Evolutionary conservation across 139 green algal genomes (phyloP), one percentile per base, ranked within the genome.

Genomic region (Choricystis sp.): DNA sequence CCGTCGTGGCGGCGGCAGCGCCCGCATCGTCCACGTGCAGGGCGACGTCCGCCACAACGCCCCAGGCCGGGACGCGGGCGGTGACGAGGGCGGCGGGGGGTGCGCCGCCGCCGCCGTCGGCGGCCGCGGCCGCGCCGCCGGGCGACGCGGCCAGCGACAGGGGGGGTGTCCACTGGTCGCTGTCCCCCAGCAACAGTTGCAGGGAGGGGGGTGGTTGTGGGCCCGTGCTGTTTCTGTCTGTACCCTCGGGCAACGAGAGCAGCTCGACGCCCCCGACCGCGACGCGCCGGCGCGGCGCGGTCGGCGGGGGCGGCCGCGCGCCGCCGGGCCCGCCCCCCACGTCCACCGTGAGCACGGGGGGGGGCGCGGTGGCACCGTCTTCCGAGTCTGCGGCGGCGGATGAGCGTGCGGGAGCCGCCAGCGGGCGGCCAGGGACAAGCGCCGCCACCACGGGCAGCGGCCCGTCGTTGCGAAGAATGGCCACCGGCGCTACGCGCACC

Each of bases 381-480:
- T 52, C 26, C 31, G 56, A 49, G 56, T 19, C 26, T 26, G 31
- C 26, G 62, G 60, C 59, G 62, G 20, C 22, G 31, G 30, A 21
- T 59, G 49, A 4, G 59, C 28, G 9, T 19, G 1, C 40, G 25
- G 40, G 20, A 58, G 26, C 61, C 40, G 40, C 40, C 0, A 31
- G 9, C 40, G 9, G 40, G 40, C 40, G 3, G 23, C 3, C 21
- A 21, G 29, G 48, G 25, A 88, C 66, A 5, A 89, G 65, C 1
- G 72, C 77, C 0, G 72, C 77, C 22, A 65, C 67, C 0, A 92
- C 65, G 0, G 79, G 79, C 60, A 90, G 72, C 65, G 77, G 66
- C 19, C 82, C 88, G 59, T 72, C 76, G 48, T 93, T 93, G 28
- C 86, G 69, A 49, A 93, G 48, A 80, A 79, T 86, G n/a, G 87